These are phyloP conservation scores for Nitzschia sp. DNA, from an alignment of 108 stramenopile species.

Conservation along the genomic window DNA sequence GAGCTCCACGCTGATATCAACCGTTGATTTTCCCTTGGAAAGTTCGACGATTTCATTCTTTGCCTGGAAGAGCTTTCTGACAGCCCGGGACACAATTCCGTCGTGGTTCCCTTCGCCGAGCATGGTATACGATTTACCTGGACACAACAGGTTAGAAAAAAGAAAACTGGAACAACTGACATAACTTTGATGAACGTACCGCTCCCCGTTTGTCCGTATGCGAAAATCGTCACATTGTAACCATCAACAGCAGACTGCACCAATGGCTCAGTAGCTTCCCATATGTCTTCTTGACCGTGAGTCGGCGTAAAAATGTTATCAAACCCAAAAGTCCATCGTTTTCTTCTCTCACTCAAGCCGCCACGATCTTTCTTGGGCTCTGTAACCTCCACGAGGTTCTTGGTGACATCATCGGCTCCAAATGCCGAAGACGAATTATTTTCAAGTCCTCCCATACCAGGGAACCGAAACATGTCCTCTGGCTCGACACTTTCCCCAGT, in stretches of 20 bases:
- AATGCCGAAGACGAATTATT: slow-evolving; percentile 17
- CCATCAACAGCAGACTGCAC: slow-evolving; percentile 85
- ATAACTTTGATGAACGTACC: slow-evolving; percentile 40
- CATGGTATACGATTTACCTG: slow-evolving; percentile 94
- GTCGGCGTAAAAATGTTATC: slow-evolving; percentile 67
- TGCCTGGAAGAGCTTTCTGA: slow-evolving; percentile 78
- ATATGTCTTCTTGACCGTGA: slow-evolving; percentile 70
- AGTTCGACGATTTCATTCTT: slow-evolving; percentile 55
- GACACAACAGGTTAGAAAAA: not conserved
- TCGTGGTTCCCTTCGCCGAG: slow-evolving; percentile 59
- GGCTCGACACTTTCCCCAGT: slow-evolving; percentile 12
- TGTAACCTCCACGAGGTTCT: slow-evolving; percentile 64
- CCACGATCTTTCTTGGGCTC: slow-evolving; percentile 83
- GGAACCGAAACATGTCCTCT: slow-evolving; percentile 52
- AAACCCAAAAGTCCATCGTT: slow-evolving; percentile 73
- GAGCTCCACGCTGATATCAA: slow-evolving; percentile 80
- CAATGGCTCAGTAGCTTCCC: slow-evolving; percentile 84
- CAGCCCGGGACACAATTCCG: slow-evolving; percentile 68
- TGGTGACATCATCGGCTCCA: slow-evolving; percentile 66
- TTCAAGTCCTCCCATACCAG: slow-evolving; percentile 29
- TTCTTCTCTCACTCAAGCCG: slow-evolving; percentile 66
- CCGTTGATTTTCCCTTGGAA: slow-evolving; percentile 45
- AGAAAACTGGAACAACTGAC: not conserved
- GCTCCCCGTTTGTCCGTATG: slow-evolving; percentile 81
- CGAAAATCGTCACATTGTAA: slow-evolving; percentile 89